Base-by-base conservation (phyloP, 768 basidiomycete genomes). In the Suillus alpinus region DNA sequence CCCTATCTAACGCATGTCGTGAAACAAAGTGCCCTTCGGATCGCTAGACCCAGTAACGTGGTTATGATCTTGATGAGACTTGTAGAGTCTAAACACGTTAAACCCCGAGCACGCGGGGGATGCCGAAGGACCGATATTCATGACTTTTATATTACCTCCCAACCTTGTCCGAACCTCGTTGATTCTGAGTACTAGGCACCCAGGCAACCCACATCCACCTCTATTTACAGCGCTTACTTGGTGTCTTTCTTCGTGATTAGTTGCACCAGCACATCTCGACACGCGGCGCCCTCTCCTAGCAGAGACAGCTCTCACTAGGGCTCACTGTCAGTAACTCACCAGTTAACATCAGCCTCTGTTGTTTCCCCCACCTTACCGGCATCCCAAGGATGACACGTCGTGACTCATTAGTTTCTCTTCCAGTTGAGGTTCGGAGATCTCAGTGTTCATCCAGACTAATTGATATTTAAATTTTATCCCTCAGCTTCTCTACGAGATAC, bases 401-500 rank as follows among this genome's bases (percentile, higher is more conserved):
- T 36, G 37, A 32, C 50, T 65, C 66, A 18, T 67, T 78, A 31
- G 43, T 66, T 40, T 59, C 55, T 5, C 65, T 79, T 29, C 78
- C 77, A 14, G 69, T 75, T 26, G 76, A 79, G 70, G 78, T 78
- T 61, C 46, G 68, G 29, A 20, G 39, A 16, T 53, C 13, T 16
- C 36, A 37, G 8, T 23, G 16, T 37, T 53, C 40, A n/a, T 6
- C 56, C n/a, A 26, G 14, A 56, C 13, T 53, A 39, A 43, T 50
- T 32, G 59, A 57, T 37, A 47, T 31, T 44, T 49, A 37, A 44
- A 23, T 31, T 37, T 16, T 12, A 46, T 67, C 59, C 67, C 67
- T 62, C 41, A 95, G 94, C 80, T 98, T 9, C 73, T 95, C 0
- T 88, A 89, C 66, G 85, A 94, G 59, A 81, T 96, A 14, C 89